Percentiles rank a stretch among this genome's conserved stretches.
phyloP scores from a whole-genome alignment of 2,329 filamentous ascomycete genomes.

The Pestalotiopsis sp. region DNA sequence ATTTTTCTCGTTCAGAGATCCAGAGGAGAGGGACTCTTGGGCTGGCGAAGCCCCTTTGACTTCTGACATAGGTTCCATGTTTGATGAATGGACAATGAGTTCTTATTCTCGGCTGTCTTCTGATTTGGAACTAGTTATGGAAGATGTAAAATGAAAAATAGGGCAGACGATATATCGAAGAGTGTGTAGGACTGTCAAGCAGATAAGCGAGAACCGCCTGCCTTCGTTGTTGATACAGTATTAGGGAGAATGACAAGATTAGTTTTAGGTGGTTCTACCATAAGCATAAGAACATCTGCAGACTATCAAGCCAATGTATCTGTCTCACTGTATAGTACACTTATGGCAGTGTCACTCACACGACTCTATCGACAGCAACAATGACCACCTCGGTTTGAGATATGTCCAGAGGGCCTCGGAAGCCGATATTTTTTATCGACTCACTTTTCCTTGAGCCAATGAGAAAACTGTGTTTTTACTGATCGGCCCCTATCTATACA shows the following conservation, averaged over 20 bases:
- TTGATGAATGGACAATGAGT: not conserved
- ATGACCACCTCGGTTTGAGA: not conserved
- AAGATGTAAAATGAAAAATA: too few relatives aligned
- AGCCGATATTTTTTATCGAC: not conserved
- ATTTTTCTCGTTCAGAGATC: constrained; percentile 9
- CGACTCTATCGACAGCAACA: not conserved
- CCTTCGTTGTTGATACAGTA: too few relatives aligned
- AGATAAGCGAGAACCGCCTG: too few relatives aligned
- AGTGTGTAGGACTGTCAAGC: too few relatives aligned
- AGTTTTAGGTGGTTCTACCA: too few relatives aligned
- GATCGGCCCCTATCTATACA: not conserved
- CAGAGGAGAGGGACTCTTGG: not conserved
- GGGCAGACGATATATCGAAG: too few relatives aligned
- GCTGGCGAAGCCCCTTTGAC: not conserved
- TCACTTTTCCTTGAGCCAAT: not conserved
- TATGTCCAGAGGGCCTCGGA: not conserved
- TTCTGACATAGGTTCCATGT: not conserved
- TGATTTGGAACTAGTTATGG: too few relatives aligned
- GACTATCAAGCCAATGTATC: too few relatives aligned
- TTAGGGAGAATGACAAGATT: too few relatives aligned
- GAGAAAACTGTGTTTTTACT: not conserved
- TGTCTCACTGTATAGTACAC: too few relatives aligned
- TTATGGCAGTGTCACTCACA: not conserved
- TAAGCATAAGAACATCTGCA: too few relatives aligned
- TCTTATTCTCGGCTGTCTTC: not conserved